phyloP scores from a whole-genome alignment of 2,329 filamentous ascomycete genomes.

The Ophiostoma montium region DNA sequence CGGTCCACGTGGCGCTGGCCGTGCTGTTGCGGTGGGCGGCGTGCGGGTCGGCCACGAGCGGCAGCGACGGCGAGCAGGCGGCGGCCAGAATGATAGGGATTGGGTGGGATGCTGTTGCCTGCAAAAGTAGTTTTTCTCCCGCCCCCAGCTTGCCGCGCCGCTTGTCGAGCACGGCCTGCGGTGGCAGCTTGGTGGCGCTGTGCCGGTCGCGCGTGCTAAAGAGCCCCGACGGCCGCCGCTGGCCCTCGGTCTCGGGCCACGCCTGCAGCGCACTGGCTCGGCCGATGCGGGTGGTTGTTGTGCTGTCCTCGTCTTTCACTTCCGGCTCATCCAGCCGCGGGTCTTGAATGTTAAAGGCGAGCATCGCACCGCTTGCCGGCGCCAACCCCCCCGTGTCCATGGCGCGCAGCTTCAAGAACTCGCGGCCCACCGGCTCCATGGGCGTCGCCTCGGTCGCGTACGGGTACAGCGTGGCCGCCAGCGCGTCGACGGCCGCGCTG shows the following conservation, averaged over 20 bases:
- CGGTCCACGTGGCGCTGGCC: constrained; percentile 44
- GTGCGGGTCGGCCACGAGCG: constrained; percentile 21
- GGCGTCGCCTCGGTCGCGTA: constrained; percentile 22
- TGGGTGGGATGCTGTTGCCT: constrained; percentile 41
- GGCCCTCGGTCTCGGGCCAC: constrained; percentile 13
- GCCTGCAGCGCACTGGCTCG: constrained; percentile 42
- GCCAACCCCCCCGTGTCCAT: constrained; percentile 54
- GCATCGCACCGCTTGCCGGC: constrained; percentile 53
- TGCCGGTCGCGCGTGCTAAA: constrained; percentile 57
- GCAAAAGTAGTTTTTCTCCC: constrained; percentile 43
- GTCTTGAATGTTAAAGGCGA: constrained; percentile 63
- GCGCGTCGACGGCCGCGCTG: constrained; percentile 65
- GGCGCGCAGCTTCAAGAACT: constrained; percentile 35
- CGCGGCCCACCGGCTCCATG: constrained; percentile 26
- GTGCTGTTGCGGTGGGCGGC: constrained; percentile 23
- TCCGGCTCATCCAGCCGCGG: constrained; percentile 67
- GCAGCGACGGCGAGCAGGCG: neutral
- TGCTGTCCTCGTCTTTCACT: constrained; percentile 28
- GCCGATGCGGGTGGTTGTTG: constrained; percentile 39
- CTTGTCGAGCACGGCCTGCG: constrained; percentile 69
- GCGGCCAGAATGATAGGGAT: constrained; percentile 63
- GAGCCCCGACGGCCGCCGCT: constrained; percentile 35
- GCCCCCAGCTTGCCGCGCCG: constrained; percentile 45
- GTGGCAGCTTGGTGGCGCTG: constrained; percentile 49
- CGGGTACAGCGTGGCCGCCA: constrained; percentile 53